A percentile compares a stretch with the other conserved stretches of the same genome.
Evolutionary conservation across 441 rosid genomes (phyloP).

Genomic region (Macaranga tanarius): DNA sequence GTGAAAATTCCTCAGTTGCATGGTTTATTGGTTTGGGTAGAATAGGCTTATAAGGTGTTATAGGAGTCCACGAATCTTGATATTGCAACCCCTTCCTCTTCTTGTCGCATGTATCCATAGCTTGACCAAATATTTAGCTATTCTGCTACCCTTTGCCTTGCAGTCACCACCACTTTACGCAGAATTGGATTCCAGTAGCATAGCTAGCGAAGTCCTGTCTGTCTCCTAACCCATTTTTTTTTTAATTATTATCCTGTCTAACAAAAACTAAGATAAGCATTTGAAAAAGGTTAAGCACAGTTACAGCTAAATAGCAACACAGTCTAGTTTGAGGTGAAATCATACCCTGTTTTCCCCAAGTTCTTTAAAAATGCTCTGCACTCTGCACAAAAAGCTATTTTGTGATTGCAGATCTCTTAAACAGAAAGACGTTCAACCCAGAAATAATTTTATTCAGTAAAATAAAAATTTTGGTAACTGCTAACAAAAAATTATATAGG

Average conservation of each 20-base stretch:
- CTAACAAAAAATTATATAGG: background rate
- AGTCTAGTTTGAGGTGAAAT: constrained; percentile 12
- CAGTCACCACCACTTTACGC: background rate
- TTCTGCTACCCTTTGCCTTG: constrained; percentile 4
- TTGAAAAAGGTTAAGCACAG: background rate
- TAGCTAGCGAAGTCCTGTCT: background rate
- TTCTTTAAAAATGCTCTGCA: background rate
- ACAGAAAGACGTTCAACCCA: background rate
- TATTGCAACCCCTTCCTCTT: constrained; percentile 25
- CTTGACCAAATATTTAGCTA: background rate
- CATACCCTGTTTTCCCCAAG: constrained; percentile 3
- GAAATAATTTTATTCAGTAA: background rate
- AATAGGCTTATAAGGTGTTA: constrained; percentile 44
- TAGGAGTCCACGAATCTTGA: constrained; percentile 46
- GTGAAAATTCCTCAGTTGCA: constrained; percentile 30
- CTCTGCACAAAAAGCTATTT: background rate
- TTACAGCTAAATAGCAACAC: background rate
- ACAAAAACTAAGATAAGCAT: background rate
- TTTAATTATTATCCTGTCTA: constrained; percentile 1
- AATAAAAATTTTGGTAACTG: background rate
- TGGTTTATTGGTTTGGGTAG: constrained; percentile 27
- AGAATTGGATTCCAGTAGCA: constrained; percentile 12
- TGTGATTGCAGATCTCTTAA: constrained; percentile 25
- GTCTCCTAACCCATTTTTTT: constrained; percentile 22
- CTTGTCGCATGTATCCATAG: constrained; percentile 32